Evolutionary conservation across 768 basidiomycete genomes (phyloP).

Genomic region (Lactarius akahatsu): DNA sequence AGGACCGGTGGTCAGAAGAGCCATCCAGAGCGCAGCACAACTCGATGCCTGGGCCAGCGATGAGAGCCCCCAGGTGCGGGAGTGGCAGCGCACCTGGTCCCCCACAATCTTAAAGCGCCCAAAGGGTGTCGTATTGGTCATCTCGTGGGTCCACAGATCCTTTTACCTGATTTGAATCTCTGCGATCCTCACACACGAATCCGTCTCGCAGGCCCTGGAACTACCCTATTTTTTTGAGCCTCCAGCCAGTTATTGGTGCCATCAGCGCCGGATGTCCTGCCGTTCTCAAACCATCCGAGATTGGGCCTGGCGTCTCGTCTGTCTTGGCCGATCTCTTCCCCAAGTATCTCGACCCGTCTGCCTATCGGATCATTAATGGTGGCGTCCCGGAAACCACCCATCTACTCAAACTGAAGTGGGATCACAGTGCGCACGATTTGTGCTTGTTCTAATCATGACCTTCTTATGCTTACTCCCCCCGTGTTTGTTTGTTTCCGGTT

Average conservation of each 20-base stretch:
- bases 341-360: constrained; percentile 69
- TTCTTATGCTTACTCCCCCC: neutral
- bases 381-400: constrained; percentile 42
- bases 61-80: constrained; percentile 39
- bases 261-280: constrained; percentile 77
- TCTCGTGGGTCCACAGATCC: constrained; percentile 46
- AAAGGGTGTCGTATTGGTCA: constrained; percentile 61
- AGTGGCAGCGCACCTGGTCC: constrained; percentile 51
- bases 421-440: constrained; percentile 42
- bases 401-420: constrained; percentile 41
- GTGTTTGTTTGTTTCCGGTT: constrained; percentile 27
- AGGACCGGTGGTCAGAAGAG: constrained; percentile 37
- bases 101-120: constrained; percentile 54
- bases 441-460: neutral
- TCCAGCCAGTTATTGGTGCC: constrained; percentile 46
- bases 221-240: constrained; percentile 20
- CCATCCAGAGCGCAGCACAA: constrained; percentile 37
- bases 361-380: constrained; percentile 66
- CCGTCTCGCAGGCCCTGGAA: constrained; percentile 19
- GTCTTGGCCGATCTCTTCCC: constrained; percentile 67
- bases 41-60: constrained; percentile 60
- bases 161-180: neutral
- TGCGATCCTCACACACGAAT: neutral
- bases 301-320: constrained; percentile 51
- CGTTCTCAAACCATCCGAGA: constrained; percentile 76